These are phyloP conservation scores for Diplodia corticola DNA, from an alignment of 2,329 filamentous ascomycete species.

Conservation along the genomic window DNA sequence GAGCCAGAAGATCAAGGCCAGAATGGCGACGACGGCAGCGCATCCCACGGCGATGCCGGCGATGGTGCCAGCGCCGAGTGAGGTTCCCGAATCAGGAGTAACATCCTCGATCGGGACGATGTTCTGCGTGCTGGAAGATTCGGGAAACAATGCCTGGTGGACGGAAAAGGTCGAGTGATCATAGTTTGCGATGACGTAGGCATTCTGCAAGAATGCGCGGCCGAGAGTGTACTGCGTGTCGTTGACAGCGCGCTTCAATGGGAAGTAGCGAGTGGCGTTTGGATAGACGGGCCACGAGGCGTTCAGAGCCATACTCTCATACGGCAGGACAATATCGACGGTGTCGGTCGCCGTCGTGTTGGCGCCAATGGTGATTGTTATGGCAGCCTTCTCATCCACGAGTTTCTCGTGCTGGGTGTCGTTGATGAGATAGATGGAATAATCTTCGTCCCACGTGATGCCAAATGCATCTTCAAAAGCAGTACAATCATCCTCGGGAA, in stretches of 20 bases:
- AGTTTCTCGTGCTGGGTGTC: slow-evolving; percentile 36
- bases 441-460: slow-evolving; percentile 38
- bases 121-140: slow-evolving; percentile 42
- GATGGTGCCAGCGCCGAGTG: slow-evolving; percentile 30
- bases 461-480: slow-evolving; percentile 41
- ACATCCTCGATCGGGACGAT: slow-evolving; percentile 32
- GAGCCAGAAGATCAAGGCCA: slow-evolving; percentile 26
- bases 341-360: slow-evolving; percentile 29
- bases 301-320: slow-evolving; percentile 41
- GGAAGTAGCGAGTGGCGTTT: slow-evolving; percentile 39
- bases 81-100: not conserved
- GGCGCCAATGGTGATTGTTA: slow-evolving; percentile 37
- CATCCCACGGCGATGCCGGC: slow-evolving; percentile 33
- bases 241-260: slow-evolving; percentile 40
- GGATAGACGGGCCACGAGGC: slow-evolving; percentile 28
- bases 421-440: slow-evolving; percentile 42
- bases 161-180: slow-evolving; percentile 39
- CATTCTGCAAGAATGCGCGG: slow-evolving; percentile 44
- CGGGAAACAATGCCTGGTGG: slow-evolving; percentile 58
- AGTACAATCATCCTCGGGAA: slow-evolving; percentile 38
- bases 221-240: slow-evolving; percentile 42
- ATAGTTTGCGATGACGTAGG: slow-evolving; percentile 44
- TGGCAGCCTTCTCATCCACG: slow-evolving; percentile 33
- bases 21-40: slow-evolving; percentile 24
- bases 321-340: slow-evolving; percentile 39